Percentiles rank a stretch among this genome's conserved stretches.
Evolutionary conservation across 108 stramenopile species (phyloP).

Genomic region (Pseudonitzschia delicatissima): DNA sequence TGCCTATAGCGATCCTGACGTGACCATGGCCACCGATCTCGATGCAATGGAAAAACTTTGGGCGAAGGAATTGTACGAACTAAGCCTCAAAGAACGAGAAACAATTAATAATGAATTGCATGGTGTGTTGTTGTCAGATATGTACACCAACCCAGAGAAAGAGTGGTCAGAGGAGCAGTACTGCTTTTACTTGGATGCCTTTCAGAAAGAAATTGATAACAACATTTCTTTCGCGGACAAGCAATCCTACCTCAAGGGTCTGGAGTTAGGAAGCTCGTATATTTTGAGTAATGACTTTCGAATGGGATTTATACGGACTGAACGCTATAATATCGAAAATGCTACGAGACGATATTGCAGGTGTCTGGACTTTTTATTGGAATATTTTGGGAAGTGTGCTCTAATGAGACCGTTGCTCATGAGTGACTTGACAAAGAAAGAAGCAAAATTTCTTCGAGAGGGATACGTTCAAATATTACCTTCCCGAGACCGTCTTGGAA

Average conservation of each 20-base stretch:
- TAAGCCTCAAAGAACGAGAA: not conserved
- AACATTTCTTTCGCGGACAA: not conserved
- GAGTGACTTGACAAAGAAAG: constrained; percentile 12
- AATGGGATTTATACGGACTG: constrained; percentile 32
- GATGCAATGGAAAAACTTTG: not conserved
- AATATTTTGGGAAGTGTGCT: constrained; percentile 29
- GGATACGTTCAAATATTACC: constrained; percentile 3
- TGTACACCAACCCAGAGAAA: not conserved
- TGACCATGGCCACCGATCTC: not conserved
- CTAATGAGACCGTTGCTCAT: constrained; percentile 4
- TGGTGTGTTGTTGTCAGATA: not conserved
- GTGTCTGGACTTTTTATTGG: constrained; percentile 35
- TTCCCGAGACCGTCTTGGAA: not conserved
- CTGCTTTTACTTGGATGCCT: not conserved
- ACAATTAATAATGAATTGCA: constrained; percentile 5
- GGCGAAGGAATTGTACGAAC: constrained; percentile 7
- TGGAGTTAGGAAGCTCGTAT: constrained; percentile 8
- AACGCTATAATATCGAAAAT: constrained; percentile 26
- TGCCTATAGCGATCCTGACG: too few relatives aligned
- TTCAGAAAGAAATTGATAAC: not conserved
- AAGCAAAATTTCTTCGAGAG: constrained; percentile 9
- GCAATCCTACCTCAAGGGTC: not conserved
- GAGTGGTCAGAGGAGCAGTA: not conserved
- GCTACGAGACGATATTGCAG: constrained; percentile 30
- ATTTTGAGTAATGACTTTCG: constrained; percentile 4